Percentiles rank a stretch among this genome's conserved stretches.
phyloP scores from a whole-genome alignment of 2,329 filamentous ascomycete species.

The Ceratocystis destructans region DNA sequence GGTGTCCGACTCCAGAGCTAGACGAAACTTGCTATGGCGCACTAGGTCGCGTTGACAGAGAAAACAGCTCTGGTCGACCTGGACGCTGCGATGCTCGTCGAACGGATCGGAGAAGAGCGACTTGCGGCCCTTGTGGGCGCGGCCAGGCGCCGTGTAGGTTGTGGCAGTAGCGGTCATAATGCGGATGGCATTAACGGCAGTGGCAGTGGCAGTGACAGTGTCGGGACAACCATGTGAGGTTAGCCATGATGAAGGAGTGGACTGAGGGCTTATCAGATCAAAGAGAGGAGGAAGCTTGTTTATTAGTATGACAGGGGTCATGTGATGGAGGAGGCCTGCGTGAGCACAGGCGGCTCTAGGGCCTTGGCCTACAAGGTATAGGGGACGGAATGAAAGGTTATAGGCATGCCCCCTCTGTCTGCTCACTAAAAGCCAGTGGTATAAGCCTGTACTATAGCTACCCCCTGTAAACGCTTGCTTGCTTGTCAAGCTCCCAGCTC shows the following conservation, averaged over 20 bases:
- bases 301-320: not conserved
- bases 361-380: too few relatives aligned
- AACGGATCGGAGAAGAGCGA: conserved; percentile 16
- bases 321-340: not conserved
- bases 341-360: not conserved
- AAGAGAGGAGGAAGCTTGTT: not conserved
- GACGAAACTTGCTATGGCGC: conserved; percentile 13
- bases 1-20: conserved; percentile 9
- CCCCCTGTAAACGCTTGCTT: too few relatives aligned
- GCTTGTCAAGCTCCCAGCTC: not conserved
- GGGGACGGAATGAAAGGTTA: too few relatives aligned
- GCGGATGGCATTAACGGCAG: not conserved
- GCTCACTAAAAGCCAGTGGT: too few relatives aligned
- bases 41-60: conserved; percentile 15
- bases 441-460: too few relatives aligned
- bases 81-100: conserved; percentile 16
- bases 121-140: conserved; percentile 8
- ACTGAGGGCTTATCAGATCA: conserved; percentile 7
- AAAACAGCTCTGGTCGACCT: conserved; percentile 18
- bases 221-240: not conserved
- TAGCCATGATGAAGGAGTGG: not conserved
- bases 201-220: not conserved
- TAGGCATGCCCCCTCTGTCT: too few relatives aligned
- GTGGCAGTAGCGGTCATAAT: not conserved
- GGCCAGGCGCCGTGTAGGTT: not conserved